These are phyloP conservation scores for Gastroboletus turbinatus DNA, from an alignment of 1,284 basidiomycete genomes.

Conservation along the genomic window DNA sequence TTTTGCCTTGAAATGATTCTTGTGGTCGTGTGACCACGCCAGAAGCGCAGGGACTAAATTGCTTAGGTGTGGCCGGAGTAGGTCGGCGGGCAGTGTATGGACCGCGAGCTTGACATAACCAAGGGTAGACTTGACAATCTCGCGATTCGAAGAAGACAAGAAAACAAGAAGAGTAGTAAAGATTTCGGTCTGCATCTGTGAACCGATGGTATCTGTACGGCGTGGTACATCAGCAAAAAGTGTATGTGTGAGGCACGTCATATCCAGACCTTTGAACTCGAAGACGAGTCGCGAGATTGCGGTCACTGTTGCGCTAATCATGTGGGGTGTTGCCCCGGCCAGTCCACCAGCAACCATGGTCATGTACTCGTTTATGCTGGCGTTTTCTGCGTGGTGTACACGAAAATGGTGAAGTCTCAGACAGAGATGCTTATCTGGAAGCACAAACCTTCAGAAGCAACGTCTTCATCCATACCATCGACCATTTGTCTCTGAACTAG, in stretches of 20 bases:
- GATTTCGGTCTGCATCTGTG: slow-evolving; percentile 83
- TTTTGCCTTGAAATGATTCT: slow-evolving; percentile 98
- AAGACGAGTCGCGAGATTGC: slow-evolving; percentile 93
- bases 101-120: slow-evolving; percentile 95
- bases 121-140: slow-evolving; percentile 95
- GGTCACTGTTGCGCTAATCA: slow-evolving; percentile 97
- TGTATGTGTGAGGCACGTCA: background rate
- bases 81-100: slow-evolving; percentile 74
- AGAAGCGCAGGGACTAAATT: slow-evolving; percentile 85
- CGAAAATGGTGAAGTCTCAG: slow-evolving; percentile 3
- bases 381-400: slow-evolving; percentile 52
- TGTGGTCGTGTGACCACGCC: slow-evolving; percentile 94
- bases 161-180: slow-evolving; percentile 89
- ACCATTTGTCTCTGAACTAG: slow-evolving; percentile 76
- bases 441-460: slow-evolving; percentile 53
- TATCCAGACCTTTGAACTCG: slow-evolving; percentile 83
- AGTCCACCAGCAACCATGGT: slow-evolving; percentile 97
- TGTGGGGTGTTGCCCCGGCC: slow-evolving; percentile 92
- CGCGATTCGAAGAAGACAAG: slow-evolving; percentile 89
- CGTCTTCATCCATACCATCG: slow-evolving; percentile 80
- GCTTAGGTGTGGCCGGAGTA: slow-evolving; percentile 76
- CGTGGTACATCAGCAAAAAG: slow-evolving; percentile 1
- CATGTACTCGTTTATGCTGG: slow-evolving; percentile 89
- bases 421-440: background rate
- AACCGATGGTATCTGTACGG: slow-evolving; percentile 64